Evolutionary conservation across 2,329 filamentous ascomycete genomes (phyloP), one percentile per base, ranked within the genome.

Genomic region (Trichoderma cornu-damae): DNA sequence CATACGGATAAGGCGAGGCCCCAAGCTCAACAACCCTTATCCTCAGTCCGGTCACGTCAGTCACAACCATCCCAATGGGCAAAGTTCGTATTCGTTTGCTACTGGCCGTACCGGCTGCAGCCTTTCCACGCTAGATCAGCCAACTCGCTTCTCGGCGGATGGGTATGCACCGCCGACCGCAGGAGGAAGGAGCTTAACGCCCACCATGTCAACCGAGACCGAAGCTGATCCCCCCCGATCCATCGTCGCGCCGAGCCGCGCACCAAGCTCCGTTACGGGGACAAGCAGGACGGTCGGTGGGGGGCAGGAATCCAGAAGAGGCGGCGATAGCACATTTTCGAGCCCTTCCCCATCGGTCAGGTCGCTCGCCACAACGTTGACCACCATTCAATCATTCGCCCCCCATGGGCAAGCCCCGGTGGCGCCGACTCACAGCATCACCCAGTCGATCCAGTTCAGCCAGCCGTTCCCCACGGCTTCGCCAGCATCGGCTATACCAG

Each of bases 1-100:
- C 52, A 73, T 71, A 51, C 78, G 76, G 62, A 66, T 70, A 73
- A 89, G 87, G 72, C 79, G 77, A 47, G 70, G 74, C 16, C 75
- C 78, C 50, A 84, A 85, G 67, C 86, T 87, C 71, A 96, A 96
- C 77, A 93, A 93, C 69, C 92, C 92, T n/a, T 96, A 96, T 68
- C 89, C 89, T 7, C 81, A 93, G 65, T 95, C 90, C 2, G 89
- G 88, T 59, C 81, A 80, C 43, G 68, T 84, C 59, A 63, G 67
- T 57, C 63, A 61, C 30, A 61, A 57, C 47, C 58, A 62, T 42
- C 38, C 63, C 56, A 67, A 69, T 57, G 65, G 63, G 65, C 77
- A 76, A 58, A 82, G 79, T 68, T 77, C 77, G 43, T 74, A 75
- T 53, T 85, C 82, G 3, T 77, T 82, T 59, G 79, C 79, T 66